These are phyloP conservation scores for Corchorus capsularis DNA, from an alignment of 345 rosid species.

Conservation along the genomic window DNA sequence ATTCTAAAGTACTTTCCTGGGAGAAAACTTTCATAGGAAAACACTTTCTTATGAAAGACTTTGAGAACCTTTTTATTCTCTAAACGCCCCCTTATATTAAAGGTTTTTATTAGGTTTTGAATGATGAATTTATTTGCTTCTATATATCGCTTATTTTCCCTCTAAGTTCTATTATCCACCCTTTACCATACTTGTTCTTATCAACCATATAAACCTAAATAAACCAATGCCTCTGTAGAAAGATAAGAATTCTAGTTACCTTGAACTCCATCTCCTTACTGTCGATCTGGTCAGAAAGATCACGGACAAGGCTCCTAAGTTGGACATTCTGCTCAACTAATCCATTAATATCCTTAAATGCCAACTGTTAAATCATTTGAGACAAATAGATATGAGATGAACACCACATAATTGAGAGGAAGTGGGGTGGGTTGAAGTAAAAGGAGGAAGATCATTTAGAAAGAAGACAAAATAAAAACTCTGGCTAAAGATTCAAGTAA, in stretches of 20 bases:
- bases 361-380: constrained; percentile 53
- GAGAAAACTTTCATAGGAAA: too few species aligned
- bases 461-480: constrained; percentile 22
- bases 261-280: constrained; percentile 72
- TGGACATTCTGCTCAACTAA: constrained; percentile 92
- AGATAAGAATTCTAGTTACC: constrained; percentile 43
- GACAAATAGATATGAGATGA: constrained; percentile 5
- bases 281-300: constrained; percentile 73
- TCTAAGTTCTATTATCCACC: neutral
- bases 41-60: too few species aligned
- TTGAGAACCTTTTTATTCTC: too few species aligned
- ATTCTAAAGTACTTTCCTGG: too few species aligned
- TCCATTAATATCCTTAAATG: constrained; percentile 87
- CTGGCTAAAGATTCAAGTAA: constrained; percentile 40
- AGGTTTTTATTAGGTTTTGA: neutral
- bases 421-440: too few species aligned
- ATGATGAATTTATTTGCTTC: neutral
- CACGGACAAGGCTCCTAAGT: constrained; percentile 80
- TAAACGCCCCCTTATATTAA: too few species aligned
- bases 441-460: neutral
- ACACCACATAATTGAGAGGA: neutral
- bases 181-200: neutral
- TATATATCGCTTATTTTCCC: neutral
- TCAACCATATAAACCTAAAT: neutral
- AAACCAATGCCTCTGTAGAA: constrained; percentile 12